Conservation (phyloP, 2,329 filamentous ascomycete genomes). For the Penicillium sp. region DNA sequence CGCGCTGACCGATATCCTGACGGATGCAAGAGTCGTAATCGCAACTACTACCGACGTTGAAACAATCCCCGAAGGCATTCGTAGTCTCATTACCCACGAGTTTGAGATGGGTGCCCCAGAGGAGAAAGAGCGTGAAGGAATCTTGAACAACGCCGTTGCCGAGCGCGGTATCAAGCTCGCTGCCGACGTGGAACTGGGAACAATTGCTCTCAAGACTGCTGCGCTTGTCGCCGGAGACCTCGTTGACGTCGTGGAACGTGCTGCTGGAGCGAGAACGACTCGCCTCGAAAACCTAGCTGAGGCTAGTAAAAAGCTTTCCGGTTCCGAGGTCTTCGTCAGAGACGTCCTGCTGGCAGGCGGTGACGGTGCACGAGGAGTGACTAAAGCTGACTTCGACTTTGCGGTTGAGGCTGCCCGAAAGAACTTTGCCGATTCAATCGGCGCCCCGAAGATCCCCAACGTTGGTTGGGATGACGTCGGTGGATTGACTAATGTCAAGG, state of each 20-base stretch:
- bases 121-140: constrained; percentile 86
- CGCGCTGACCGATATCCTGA: constrained; percentile 79
- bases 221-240: constrained; percentile 92
- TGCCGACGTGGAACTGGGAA: constrained; percentile 77
- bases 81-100: constrained; percentile 92
- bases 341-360: constrained; percentile 91
- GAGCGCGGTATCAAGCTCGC: constrained; percentile 76
- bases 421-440: constrained; percentile 97
- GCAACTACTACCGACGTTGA: constrained; percentile 95
- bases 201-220: constrained; percentile 90
- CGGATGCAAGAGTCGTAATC: constrained; percentile 78
- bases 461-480: constrained; percentile 96
- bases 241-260: constrained; percentile 90
- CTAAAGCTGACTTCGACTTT: constrained; percentile 81
- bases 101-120: constrained; percentile 91
- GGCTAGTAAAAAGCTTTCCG: constrained; percentile 30
- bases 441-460: constrained; percentile 95
- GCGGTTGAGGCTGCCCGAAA: constrained; percentile 94
- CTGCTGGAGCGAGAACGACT: constrained; percentile 72
- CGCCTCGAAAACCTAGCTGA: constrained; percentile 73
- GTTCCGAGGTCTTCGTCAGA: constrained; percentile 60
- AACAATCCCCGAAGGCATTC: constrained; percentile 85
- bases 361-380: constrained; percentile 73
- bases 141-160: constrained; percentile 75
- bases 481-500: constrained; percentile 89